These are phyloP conservation scores for Mycena vulgaris DNA, from an alignment of 768 basidiomycete species.

Conservation along the genomic window DNA sequence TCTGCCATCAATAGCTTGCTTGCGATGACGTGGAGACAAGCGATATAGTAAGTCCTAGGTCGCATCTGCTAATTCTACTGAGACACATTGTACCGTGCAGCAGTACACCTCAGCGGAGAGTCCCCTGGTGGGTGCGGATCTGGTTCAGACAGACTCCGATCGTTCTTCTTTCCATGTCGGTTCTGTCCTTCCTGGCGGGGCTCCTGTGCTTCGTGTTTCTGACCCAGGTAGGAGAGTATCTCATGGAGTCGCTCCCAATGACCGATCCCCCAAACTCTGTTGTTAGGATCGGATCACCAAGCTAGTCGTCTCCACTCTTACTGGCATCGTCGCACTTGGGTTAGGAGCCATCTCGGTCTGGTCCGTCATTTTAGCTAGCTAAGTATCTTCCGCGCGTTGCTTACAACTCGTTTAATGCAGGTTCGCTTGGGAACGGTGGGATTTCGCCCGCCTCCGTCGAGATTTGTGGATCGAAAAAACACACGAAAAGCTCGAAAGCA, in stretches of 20 bases:
- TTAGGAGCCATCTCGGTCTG: constrained; percentile 27
- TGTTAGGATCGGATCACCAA: constrained; percentile 18
- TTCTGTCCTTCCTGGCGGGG: constrained; percentile 24
- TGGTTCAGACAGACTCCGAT: constrained; percentile 34
- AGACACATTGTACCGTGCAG: not conserved
- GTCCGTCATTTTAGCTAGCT: not conserved
- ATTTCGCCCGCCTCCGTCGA: constrained; percentile 30
- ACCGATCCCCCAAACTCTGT: not conserved
- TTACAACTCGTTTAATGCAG: not conserved
- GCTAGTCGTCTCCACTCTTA: constrained; percentile 21
- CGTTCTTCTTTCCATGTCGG: constrained; percentile 26
- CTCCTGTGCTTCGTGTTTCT: constrained; percentile 26
- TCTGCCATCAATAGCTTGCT: constrained; percentile 33
- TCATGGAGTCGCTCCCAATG: not conserved
- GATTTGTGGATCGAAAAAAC: constrained; percentile 17
- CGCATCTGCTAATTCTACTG: not conserved
- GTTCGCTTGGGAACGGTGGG: constrained; percentile 33
- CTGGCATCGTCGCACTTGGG: constrained; percentile 20
- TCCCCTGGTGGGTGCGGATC: constrained; percentile 31
- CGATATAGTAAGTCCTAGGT: constrained; percentile 21
- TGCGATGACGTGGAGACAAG: constrained; percentile 33
- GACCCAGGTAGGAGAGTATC: constrained; percentile 4
- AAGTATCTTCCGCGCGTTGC: too few species aligned
- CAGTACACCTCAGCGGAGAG: constrained; percentile 30
- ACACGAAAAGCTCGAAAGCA: constrained; percentile 20